phyloP scores from a whole-genome alignment of 1,139 yeast species.

The Nakaseomyces sp. region DNA sequence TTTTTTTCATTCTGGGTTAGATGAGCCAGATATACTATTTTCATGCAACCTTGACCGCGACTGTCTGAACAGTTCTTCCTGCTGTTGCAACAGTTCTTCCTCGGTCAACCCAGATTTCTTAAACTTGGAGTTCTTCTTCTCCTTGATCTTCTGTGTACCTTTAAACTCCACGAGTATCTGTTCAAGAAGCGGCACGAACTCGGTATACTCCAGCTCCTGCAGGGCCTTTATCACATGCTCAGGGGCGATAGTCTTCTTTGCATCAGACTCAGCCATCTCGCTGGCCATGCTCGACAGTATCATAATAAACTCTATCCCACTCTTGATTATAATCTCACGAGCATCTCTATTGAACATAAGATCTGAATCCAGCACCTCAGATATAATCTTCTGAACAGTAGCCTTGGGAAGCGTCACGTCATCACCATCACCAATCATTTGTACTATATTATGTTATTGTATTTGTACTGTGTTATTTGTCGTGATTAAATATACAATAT shows the following conservation, averaged over 20 bases:
- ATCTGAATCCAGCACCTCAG: constrained; percentile 77
- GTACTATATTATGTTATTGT: background rate
- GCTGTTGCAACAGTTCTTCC: constrained; percentile 85
- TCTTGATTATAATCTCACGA: constrained; percentile 88
- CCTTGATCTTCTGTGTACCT: constrained; percentile 79
- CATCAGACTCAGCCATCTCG: constrained; percentile 93
- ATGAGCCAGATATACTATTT: constrained; percentile 22
- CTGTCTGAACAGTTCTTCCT: constrained; percentile 83
- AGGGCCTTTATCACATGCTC: constrained; percentile 93
- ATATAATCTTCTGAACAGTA: constrained; percentile 88
- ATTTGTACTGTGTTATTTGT: background rate
- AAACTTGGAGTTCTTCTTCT: constrained; percentile 84
- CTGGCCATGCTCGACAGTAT: constrained; percentile 87
- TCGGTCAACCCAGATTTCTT: constrained; percentile 88
- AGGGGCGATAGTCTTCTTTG: constrained; percentile 92
- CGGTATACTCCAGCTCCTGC: constrained; percentile 77
- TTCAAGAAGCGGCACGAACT: constrained; percentile 74
- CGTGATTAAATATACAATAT: background rate
- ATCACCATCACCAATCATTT: constrained; percentile 19
- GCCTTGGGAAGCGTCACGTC: constrained; percentile 37
- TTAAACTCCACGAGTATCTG: constrained; percentile 80
- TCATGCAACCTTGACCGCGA: constrained; percentile 70
- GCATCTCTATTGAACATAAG: constrained; percentile 88
- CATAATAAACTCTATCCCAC: constrained; percentile 94
- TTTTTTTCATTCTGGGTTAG: constrained; percentile 4